Evolutionary conservation across 73 alveolate species (phyloP).

Genomic region (Paraurostyla sp.): DNA sequence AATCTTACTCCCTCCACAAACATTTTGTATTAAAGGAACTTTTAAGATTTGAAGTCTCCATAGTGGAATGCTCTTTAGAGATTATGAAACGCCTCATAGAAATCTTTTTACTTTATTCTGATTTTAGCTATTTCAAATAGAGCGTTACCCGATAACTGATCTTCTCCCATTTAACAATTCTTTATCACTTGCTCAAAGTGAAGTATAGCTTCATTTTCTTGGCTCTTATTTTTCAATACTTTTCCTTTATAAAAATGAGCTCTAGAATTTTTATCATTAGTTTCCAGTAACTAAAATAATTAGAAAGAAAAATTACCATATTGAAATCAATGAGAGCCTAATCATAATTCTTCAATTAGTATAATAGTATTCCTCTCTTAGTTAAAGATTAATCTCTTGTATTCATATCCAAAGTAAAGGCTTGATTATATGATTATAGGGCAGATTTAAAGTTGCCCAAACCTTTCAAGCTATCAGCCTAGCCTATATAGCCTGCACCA

Average conservation of each 20-base stretch:
- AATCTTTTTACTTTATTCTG: constrained; percentile 65
- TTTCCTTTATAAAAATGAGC: constrained; percentile 62
- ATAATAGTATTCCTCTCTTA: constrained; percentile 48
- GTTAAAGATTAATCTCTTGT: neutral
- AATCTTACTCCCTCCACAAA: constrained; percentile 59
- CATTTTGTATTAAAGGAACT: constrained; percentile 41
- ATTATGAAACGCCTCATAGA: constrained; percentile 73
- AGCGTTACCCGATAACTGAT: constrained; percentile 60
- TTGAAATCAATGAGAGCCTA: constrained; percentile 35
- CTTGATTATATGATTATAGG: constrained; percentile 34
- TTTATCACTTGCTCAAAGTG: constrained; percentile 71
- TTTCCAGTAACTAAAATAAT: neutral
- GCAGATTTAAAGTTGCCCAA: constrained; percentile 64
- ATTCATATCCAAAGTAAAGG: neutral
- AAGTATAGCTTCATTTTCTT: constrained; percentile 56
- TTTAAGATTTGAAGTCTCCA: constrained; percentile 34
- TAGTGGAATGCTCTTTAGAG: constrained; percentile 61
- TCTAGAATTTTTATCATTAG: constrained; percentile 52
- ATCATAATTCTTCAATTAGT: constrained; percentile 36
- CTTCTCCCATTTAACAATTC: constrained; percentile 15
- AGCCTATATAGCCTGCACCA: constrained; percentile 74
- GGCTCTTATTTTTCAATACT: constrained; percentile 11
- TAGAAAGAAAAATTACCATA: neutral
- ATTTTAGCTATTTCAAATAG: constrained; percentile 71
- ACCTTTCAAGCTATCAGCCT: constrained; percentile 69